Conservation (phyloP, 2,329 filamentous ascomycete genomes). For the Curvularia eragrostidis region DNA sequence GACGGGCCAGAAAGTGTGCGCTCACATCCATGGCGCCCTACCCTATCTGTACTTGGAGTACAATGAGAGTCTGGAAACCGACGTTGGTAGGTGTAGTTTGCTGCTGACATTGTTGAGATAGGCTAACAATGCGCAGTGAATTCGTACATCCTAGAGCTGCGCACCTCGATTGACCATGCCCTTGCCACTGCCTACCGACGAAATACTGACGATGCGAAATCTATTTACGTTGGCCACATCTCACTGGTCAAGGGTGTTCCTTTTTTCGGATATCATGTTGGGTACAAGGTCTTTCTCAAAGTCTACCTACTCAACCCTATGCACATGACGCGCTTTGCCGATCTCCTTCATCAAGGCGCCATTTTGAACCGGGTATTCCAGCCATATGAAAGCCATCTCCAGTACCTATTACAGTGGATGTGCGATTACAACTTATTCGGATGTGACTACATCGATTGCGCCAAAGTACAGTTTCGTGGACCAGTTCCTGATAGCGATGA, state of each 20-base stretch:
- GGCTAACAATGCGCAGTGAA: constrained; percentile 62
- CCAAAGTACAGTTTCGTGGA: constrained; percentile 73
- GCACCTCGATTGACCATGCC: constrained; percentile 89
- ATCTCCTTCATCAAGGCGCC: constrained; percentile 85
- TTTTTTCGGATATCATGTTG: constrained; percentile 95
- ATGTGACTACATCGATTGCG: constrained; percentile 81
- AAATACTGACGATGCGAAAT: constrained; percentile 72
- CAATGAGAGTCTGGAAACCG: constrained; percentile 68
- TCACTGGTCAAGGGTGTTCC: constrained; percentile 91
- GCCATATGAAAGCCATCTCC: constrained; percentile 91
- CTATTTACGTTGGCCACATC: constrained; percentile 84
- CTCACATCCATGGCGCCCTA: constrained; percentile 93
- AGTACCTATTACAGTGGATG: constrained; percentile 97
- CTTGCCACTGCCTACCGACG: constrained; percentile 83
- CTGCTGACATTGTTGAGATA: background rate
- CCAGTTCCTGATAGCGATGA: constrained; percentile 76
- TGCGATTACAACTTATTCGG: constrained; percentile 97
- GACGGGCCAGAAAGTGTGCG: constrained; percentile 94
- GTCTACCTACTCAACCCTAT: constrained; percentile 90
- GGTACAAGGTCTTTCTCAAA: constrained; percentile 89
- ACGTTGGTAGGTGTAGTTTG: constrained; percentile 65
- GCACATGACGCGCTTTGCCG: constrained; percentile 84
- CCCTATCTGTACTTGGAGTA: constrained; percentile 96
- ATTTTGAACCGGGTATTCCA: constrained; percentile 85
- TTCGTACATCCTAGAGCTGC: constrained; percentile 76